Evolutionary conservation across 1,139 yeast species (phyloP), one percentile per base, ranked within the genome.

Genomic region (Debaryomyces coudertii): DNA sequence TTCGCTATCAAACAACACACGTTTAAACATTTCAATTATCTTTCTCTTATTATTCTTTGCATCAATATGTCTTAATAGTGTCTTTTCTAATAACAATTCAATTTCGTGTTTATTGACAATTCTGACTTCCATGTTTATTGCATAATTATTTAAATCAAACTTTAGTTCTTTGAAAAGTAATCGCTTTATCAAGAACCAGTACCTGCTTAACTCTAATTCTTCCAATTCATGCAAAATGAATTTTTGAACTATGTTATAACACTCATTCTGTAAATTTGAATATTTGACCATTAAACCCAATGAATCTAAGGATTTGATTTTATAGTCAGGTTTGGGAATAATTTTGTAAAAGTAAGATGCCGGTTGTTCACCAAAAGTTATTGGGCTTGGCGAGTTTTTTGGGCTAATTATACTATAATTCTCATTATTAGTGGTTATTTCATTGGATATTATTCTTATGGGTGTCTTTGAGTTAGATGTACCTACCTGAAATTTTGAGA

Each of bases 281-380:
- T 80, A 83, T 6, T 58, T 55, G n/a, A 83, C 68, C 3, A 51
- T 58, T 38, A 83, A 61, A 7, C 66, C 66, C 41, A 83, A 65
- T 4, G 64, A 57, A 42, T 77, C 81, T 6, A 69, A 58, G 1
- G 60, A 45, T 11, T 53, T 52, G 9, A 69, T 52, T 6, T 42
- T 40, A 33, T 61, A 60, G 5, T 47, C 51, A 1, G 47, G 41
- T 1, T 57, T 51, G 0, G 73, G 68, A 0, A 48, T 62, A 20
- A 87, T 73, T 43, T 77, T 74, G 61, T 79, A 88, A 49, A 85
- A 82, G 41, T 77, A 77, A 1, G 82, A 76, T 0, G 82, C 81
- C 0, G 90, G 87, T 47, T 87, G 90, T n/a, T 84, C 90, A 3
- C 80, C 79, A 57, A 78, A 81, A 0, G 89, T 83, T 29, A 84